Conservation (phyloP, 305 asterid species). For the Fraxinus latifolia region DNA sequence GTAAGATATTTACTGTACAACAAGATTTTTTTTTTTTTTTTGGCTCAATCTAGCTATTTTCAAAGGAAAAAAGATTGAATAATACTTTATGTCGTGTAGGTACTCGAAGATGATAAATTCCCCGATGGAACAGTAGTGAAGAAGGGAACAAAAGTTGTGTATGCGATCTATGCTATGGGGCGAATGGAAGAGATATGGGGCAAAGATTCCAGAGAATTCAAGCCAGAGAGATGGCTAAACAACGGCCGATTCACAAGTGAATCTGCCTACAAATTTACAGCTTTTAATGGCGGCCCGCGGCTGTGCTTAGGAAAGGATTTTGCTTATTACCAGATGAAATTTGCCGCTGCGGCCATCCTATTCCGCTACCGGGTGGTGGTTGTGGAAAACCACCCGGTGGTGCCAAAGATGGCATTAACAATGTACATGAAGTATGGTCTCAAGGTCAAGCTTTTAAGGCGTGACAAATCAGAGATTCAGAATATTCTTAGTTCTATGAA, state of each 20-base stretch:
- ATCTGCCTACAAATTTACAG: conserved; percentile 87
- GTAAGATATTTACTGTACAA: conserved; percentile 26
- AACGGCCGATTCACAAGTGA: conserved; percentile 76
- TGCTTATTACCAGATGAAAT: conserved; percentile 93
- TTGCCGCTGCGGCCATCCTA: conserved; percentile 74
- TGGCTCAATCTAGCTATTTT: background rate
- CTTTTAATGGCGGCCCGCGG: conserved; percentile 93
- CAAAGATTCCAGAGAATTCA: conserved; percentile 71
- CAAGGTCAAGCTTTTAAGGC: conserved; percentile 51
- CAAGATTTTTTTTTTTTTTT: background rate
- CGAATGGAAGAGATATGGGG: conserved; percentile 93
- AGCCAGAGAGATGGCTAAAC: conserved; percentile 85
- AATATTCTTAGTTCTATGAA: background rate
- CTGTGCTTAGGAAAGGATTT: conserved; percentile 91
- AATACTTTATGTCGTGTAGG: conserved; percentile 32
- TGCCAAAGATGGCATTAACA: conserved; percentile 81
- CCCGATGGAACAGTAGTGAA: conserved; percentile 81
- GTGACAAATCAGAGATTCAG: conserved; percentile 25
- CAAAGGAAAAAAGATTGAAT: background rate
- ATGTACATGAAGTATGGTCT: conserved; percentile 89
- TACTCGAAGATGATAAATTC: conserved; percentile 68
- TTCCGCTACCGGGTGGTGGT: conserved; percentile 54
- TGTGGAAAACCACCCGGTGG: conserved; percentile 53
- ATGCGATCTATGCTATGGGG: conserved; percentile 89
- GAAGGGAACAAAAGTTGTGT: conserved; percentile 90